Base-by-base conservation (phyloP, 768 basidiomycete species). In the Russula olivacea region DNA sequence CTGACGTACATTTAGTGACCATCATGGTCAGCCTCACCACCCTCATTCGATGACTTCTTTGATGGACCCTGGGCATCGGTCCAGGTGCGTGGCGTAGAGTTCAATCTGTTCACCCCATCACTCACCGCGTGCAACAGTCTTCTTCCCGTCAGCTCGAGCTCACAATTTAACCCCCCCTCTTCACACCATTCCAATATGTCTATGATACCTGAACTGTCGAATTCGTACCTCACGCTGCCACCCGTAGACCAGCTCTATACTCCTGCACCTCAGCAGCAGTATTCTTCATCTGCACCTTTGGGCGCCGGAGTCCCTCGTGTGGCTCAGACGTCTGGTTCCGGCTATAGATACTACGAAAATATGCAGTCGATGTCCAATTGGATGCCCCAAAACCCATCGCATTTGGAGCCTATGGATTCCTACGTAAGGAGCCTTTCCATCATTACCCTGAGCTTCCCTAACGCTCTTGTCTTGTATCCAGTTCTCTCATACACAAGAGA, bases 161-260 rank as follows among this genome's bases (percentile, higher is more conserved):
- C 78, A 78, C 63, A 76, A 73, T 66, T 85, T 83, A 69, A 74
- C 76, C 53, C 79, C 78, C 61, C 76, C 77, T 64, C 74, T 78
- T 65, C 74, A 65, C 69, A 74, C 55, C 72, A 80, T 40, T 78
- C 77, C 67, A 69, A 77, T 61, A 73, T 86, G 53, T 77, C 81
- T 50, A 79, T 84, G 73, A 84, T 86, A 69, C 81, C 86, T 69
- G 86, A 88, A 71, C 73, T 81, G 58, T 70, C 78, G 40, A 61
- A 70, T 51, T 64, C 78, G 70, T 84, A 85, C 72, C 78, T 80
- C 59, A 74, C 77, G 21, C 70, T 69, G 41, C 76, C 77, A 55
- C 72, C 77, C 67, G 85, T 86, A 64, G 83, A 86, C 61, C 69
- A 78, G 60, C 54, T 74, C 32, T 84, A 86, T 68, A 68, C 77